Conservation (phyloP, 2,329 filamentous ascomycete genomes). For the Chaetomiaceae sp. region DNA sequence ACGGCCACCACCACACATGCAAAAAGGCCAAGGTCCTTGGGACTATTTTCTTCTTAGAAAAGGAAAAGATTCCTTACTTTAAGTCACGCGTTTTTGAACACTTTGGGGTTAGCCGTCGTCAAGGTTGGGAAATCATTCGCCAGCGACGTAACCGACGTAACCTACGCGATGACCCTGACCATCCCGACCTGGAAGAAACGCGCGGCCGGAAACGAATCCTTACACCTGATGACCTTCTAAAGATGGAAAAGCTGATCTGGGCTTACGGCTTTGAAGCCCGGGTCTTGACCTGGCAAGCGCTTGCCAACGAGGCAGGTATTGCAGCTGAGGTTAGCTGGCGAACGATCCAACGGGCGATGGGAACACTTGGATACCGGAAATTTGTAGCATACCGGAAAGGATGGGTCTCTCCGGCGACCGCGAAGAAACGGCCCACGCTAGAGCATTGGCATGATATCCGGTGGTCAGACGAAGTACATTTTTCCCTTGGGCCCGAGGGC, state of each 20-base stretch:
- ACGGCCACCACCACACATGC: neutral
- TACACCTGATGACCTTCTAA: neutral
- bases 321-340: no score
- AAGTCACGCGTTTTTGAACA: neutral
- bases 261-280: neutral
- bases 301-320: no score
- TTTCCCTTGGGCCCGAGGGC: no score
- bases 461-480: no score
- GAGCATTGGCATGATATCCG: no score
- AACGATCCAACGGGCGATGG: no score
- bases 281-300: neutral
- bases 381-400: no score
- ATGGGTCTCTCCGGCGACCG: no score
- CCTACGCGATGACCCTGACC: neutral
- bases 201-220: neutral
- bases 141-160: neutral
- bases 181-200: neutral
- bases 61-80: neutral
- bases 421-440: no score
- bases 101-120: neutral
- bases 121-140: neutral
- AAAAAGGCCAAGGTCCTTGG: neutral
- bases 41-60: neutral
- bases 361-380: no score
- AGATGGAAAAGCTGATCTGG: neutral